Conservation (phyloP, 345 rosid species). For the Rhizophora mangle region DNA sequence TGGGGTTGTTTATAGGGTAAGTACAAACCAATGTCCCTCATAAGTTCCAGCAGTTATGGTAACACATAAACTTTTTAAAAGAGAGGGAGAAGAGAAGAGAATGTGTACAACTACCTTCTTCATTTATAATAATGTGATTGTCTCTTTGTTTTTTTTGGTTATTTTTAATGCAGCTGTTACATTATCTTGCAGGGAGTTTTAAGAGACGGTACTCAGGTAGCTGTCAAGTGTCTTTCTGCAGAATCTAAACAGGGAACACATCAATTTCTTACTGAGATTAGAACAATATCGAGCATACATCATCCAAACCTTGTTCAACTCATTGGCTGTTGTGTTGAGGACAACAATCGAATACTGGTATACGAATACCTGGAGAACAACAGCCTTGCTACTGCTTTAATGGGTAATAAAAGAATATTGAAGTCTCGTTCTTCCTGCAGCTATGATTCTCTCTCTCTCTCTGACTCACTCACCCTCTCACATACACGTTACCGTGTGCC, state of each 20-base stretch:
- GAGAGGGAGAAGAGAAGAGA: background rate
- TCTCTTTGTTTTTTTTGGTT: background rate
- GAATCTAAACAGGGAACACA: constrained; percentile 58
- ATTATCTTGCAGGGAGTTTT: constrained; percentile 47
- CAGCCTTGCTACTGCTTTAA: constrained; percentile 59
- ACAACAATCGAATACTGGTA: constrained; percentile 42
- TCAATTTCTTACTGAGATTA: constrained; percentile 62
- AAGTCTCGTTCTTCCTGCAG: background rate
- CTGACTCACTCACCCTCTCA: too few relatives aligned
- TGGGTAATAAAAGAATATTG: constrained; percentile 36
- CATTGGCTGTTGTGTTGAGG: constrained; percentile 66
- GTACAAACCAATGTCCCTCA: constrained; percentile 14
- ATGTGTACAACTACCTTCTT: too few relatives aligned
- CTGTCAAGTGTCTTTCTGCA: constrained; percentile 55
- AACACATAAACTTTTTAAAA: background rate
- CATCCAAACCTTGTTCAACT: constrained; percentile 69
- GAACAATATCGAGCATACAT: constrained; percentile 43
- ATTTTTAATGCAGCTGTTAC: background rate
- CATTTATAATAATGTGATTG: background rate
- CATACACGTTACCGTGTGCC: too few relatives aligned
- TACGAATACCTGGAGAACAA: constrained; percentile 70
- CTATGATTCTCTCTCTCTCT: background rate
- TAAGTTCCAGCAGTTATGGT: background rate
- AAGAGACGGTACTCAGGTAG: constrained; percentile 55
- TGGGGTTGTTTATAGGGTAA: constrained; percentile 86